Percentiles rank a stretch among this genome's conserved stretches.
phyloP scores from a whole-genome alignment of 768 basidiomycete species.

The Suillus fuscotomentosus region DNA sequence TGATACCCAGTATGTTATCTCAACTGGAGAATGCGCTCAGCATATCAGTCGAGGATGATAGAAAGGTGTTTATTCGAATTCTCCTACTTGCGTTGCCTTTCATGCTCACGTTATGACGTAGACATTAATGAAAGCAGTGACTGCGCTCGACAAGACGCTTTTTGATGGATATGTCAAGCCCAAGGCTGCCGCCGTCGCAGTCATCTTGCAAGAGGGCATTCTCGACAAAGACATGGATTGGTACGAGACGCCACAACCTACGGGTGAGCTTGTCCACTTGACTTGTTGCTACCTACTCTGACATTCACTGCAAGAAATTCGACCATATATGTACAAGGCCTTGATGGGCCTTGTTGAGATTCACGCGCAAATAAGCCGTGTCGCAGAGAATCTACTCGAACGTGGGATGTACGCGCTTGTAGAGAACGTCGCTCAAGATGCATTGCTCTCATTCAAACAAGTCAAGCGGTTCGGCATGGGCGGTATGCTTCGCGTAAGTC shows the following conservation, averaged over 20 bases:
- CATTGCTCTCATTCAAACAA: constrained; percentile 82
- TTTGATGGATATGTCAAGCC: constrained; percentile 88
- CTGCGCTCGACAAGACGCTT: constrained; percentile 83
- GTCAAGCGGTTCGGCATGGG: constrained; percentile 95
- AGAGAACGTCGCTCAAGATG: constrained; percentile 79
- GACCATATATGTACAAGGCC: constrained; percentile 90
- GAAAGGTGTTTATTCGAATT: constrained; percentile 45
- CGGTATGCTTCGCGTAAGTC: constrained; percentile 90
- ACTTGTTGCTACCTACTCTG: constrained; percentile 9
- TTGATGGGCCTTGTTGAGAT: constrained; percentile 87
- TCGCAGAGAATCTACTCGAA: constrained; percentile 77
- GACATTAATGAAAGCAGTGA: constrained; percentile 74
- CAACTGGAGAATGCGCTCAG: constrained; percentile 80
- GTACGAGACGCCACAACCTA: constrained; percentile 92
- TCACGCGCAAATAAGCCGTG: constrained; percentile 85
- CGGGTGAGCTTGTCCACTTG: constrained; percentile 48
- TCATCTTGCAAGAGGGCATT: constrained; percentile 76
- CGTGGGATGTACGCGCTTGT: constrained; percentile 81
- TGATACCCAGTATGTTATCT: constrained; percentile 77
- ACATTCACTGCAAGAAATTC: constrained; percentile 62
- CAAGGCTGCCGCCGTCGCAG: constrained; percentile 65
- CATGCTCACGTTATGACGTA: constrained; percentile 24
- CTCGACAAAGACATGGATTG: constrained; percentile 84
- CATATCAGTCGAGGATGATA: constrained; percentile 68
- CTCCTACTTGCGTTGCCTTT: background rate